These are phyloP conservation scores for Leishmania aethiopica DNA, from an alignment of 208 protist genomes.

Conservation along the genomic window DNA sequence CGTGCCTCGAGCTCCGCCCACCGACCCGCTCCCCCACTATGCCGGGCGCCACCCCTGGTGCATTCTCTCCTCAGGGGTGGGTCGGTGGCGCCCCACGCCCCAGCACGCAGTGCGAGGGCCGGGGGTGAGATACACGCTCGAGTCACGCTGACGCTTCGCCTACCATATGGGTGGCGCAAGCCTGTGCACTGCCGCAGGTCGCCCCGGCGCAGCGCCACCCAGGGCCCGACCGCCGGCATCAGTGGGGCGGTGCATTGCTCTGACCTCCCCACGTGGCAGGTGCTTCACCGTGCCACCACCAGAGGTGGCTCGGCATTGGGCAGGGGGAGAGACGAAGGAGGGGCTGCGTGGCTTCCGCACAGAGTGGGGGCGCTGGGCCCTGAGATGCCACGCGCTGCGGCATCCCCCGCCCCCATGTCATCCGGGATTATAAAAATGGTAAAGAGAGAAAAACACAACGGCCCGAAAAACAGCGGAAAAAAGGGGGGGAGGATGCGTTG, in stretches of 20 bases:
- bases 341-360: background rate
- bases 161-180: background rate
- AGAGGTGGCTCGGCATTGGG: background rate
- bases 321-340: too few relatives aligned
- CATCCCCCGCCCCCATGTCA: background rate
- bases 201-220: background rate
- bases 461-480: background rate
- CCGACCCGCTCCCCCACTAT: background rate
- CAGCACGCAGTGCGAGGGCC: background rate
- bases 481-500: background rate
- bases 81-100: too few relatives aligned
- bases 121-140: background rate
- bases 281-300: too few relatives aligned
- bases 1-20: background rate
- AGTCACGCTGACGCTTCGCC: background rate
- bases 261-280: background rate
- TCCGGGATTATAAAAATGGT: background rate
- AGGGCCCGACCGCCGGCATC: background rate
- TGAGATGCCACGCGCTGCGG: background rate
- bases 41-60: too few relatives aligned
- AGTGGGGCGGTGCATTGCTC: background rate
- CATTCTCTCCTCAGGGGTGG: too few relatives aligned
- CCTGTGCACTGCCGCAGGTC: background rate
- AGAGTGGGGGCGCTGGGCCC: background rate
- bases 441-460: too few relatives aligned